Evolutionary conservation across 2,329 filamentous ascomycete species (phyloP).

Genomic region (Metarhizium guizhouense): DNA sequence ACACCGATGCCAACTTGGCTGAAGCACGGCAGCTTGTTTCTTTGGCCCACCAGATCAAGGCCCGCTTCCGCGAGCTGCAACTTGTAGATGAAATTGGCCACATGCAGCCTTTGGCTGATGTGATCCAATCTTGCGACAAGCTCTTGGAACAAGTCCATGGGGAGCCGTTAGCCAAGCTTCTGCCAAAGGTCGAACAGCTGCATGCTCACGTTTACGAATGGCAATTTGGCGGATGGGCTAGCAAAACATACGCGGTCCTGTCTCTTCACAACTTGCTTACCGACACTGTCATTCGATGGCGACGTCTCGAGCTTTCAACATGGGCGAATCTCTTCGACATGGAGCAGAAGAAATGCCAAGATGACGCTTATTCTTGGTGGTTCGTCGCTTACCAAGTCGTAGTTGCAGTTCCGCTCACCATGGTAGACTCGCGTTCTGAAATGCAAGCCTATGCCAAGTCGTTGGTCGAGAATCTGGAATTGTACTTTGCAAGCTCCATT

Average conservation of each 20-base stretch:
- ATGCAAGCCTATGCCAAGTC: slow-evolving; percentile 56
- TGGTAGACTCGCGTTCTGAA: slow-evolving; percentile 49
- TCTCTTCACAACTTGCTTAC: slow-evolving; percentile 70
- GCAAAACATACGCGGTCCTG: slow-evolving; percentile 62
- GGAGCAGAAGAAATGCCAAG: slow-evolving; percentile 65
- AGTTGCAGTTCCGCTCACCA: slow-evolving; percentile 62
- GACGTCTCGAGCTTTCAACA: slow-evolving; percentile 81
- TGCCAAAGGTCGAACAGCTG: slow-evolving; percentile 81
- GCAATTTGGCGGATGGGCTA: slow-evolving; percentile 81
- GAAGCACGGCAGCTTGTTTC: slow-evolving; percentile 67
- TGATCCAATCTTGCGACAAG: slow-evolving; percentile 64
- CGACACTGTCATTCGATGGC: slow-evolving; percentile 75
- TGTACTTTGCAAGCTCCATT: slow-evolving; percentile 71
- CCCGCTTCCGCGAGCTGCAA: slow-evolving; percentile 65
- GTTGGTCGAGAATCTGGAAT: slow-evolving; percentile 66
- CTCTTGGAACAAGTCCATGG: slow-evolving; percentile 67
- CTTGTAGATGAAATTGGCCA: slow-evolving; percentile 56
- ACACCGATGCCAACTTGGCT: slow-evolving; percentile 66
- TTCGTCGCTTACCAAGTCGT: slow-evolving; percentile 91
- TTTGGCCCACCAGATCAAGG: slow-evolving; percentile 59
- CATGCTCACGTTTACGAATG: slow-evolving; percentile 84
- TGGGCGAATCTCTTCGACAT: slow-evolving; percentile 85
- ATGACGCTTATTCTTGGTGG: slow-evolving; percentile 86
- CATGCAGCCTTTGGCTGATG: slow-evolving; percentile 71
- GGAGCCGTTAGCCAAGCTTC: slow-evolving; percentile 77